Percentiles rank a stretch among this genome's conserved stretches.
Conservation (phyloP, 176 grass and related monocot species). For the Melocanna baccifera region DNA sequence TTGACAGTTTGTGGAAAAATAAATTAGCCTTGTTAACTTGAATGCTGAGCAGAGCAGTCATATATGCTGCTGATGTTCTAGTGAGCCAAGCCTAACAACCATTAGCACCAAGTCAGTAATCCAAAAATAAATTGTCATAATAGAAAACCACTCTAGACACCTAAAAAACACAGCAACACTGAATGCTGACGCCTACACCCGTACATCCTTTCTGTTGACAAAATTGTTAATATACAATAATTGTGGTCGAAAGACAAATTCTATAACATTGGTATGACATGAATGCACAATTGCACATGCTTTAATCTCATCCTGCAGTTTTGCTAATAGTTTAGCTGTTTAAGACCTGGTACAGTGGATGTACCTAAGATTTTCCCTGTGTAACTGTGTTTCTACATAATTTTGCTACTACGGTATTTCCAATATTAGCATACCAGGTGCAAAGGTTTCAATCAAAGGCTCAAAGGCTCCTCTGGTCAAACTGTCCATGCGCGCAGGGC, state of each 20-base stretch:
- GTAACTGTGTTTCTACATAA: neutral
- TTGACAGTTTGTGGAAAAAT: neutral
- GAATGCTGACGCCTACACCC: neutral
- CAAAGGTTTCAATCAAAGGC: neutral
- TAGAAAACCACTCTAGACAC: neutral
- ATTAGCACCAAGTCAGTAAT: neutral
- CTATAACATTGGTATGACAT: neutral
- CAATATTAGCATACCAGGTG: neutral
- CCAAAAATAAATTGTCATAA: neutral
- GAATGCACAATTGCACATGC: neutral
- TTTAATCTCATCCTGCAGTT: neutral
- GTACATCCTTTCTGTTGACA: neutral
- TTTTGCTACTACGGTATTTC: neutral
- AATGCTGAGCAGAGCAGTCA: constrained; percentile 2
- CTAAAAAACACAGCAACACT: neutral
- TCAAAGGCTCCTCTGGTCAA: neutral
- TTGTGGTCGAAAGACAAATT: neutral
- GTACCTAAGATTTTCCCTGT: neutral
- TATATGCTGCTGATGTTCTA: neutral
- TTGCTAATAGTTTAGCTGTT: neutral
- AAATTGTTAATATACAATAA: neutral
- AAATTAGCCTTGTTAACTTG: neutral
- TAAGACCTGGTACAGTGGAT: neutral
- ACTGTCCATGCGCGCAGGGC: neutral
- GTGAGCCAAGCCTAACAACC: neutral